Conservation (phyloP, 192 early-diverging fungal genomes). For the Backusella australiensis region DNA sequence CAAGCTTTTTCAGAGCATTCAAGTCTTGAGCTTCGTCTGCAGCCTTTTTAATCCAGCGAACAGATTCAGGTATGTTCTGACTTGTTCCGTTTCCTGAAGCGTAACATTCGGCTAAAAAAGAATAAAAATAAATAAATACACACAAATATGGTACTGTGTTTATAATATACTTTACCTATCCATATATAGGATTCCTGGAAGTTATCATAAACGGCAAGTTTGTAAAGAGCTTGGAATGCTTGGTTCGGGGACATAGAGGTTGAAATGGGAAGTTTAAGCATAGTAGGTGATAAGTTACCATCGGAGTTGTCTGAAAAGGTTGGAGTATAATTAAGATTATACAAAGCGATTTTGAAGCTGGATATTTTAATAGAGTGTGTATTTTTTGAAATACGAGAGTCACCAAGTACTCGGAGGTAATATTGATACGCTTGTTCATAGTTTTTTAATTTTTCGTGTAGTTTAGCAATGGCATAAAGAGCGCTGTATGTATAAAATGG, state of each 20-base stretch:
- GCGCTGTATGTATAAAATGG: conserved; percentile 14
- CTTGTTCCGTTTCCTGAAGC: conserved; percentile 22
- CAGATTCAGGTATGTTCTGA: conserved; percentile 1
- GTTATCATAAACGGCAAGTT: conserved; percentile 21
- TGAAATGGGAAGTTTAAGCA: neutral
- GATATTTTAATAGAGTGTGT: conserved; percentile 15
- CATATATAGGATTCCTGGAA: conserved; percentile 28
- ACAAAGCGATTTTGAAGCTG: conserved; percentile 34
- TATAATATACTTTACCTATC: conserved; percentile 23
- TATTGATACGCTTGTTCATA: conserved; percentile 31
- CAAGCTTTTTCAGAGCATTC: conserved; percentile 22
- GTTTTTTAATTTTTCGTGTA: conserved; percentile 25
- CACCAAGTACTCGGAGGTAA: conserved; percentile 19
- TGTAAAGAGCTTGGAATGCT: conserved; percentile 18
- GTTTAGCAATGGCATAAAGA: conserved; percentile 27
- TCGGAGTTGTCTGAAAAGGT: neutral
- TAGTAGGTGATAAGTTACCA: neutral
- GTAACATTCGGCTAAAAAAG: conserved; percentile 32
- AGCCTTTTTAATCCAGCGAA: conserved; percentile 31
- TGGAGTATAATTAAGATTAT: conserved; percentile 14
- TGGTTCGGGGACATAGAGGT: conserved; percentile 11
- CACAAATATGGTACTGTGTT: neutral
- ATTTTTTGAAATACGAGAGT: conserved; percentile 10
- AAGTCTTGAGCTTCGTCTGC: conserved; percentile 19
- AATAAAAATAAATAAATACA: neutral